A percentile compares a stretch with the other conserved stretches of the same genome.
These are phyloP conservation scores for Myotisia sp. DNA, from an alignment of 2,329 filamentous ascomycete species.

Conservation along the genomic window DNA sequence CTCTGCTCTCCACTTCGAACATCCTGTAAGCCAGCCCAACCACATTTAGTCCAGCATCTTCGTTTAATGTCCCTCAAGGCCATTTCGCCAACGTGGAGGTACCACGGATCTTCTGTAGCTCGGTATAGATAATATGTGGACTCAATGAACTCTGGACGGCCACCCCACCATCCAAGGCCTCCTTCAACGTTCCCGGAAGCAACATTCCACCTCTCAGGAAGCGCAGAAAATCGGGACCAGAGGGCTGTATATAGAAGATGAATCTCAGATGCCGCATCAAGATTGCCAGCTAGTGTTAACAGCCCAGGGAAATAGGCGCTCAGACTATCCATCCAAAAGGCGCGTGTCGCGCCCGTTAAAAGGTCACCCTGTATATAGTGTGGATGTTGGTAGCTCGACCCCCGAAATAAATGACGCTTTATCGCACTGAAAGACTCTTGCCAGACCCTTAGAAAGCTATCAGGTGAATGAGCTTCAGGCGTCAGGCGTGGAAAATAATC, in stretches of 20 bases:
- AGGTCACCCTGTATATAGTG: conserved; percentile 89
- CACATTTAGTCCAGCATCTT: conserved; percentile 78
- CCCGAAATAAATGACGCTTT: conserved; percentile 78
- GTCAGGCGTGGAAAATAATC: conserved; percentile 52
- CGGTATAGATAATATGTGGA: conserved; percentile 93
- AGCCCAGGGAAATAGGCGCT: conserved; percentile 91
- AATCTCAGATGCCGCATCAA: conserved; percentile 80
- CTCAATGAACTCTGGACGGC: conserved; percentile 91
- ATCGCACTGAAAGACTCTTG: conserved; percentile 73
- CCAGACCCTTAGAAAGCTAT: conserved; percentile 71
- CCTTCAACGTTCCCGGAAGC: conserved; percentile 70
- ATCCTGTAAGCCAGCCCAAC: conserved; percentile 81
- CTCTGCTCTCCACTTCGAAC: conserved; percentile 70
- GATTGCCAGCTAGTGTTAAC: conserved; percentile 68
- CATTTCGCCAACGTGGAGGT: conserved; percentile 93
- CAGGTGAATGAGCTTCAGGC: conserved; percentile 54
- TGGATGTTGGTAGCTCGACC: conserved; percentile 60
- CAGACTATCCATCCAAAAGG: conserved; percentile 91
- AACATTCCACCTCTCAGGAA: conserved; percentile 89
- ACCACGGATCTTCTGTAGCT: conserved; percentile 89
- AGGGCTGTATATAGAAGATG: conserved; percentile 84
- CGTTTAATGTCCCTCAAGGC: conserved; percentile 73
- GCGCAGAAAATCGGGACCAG: conserved; percentile 86
- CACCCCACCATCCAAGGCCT: conserved; percentile 85
- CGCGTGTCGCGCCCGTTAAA: conserved; percentile 70